A percentile compares a stretch with the other conserved stretches of the same genome.
These are phyloP conservation scores for Emiliania huxleyi DNA, from an alignment of 78 protist species.

Conservation along the genomic window DNA sequence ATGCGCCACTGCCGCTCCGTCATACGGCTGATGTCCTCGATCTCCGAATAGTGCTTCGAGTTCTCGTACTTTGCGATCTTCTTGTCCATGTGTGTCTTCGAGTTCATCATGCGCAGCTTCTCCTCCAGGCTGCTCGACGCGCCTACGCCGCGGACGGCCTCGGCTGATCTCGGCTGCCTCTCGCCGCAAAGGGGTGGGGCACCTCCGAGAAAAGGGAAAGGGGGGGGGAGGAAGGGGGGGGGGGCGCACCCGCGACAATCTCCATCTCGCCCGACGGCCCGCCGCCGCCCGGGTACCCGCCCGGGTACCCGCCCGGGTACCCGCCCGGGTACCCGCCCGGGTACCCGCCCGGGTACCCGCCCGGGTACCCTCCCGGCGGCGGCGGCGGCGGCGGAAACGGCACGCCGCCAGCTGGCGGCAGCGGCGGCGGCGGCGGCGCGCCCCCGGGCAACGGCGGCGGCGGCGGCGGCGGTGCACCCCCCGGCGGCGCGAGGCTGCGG, in stretches of 20 bases:
- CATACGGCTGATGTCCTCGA: background rate
- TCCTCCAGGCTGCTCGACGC: background rate
- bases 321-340: too few relatives aligned
- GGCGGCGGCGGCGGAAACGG: background rate
- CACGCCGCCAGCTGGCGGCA: background rate
- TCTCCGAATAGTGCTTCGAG: slow-evolving; percentile 3
- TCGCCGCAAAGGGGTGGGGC: too few relatives aligned
- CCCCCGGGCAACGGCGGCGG: background rate
- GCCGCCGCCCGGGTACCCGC: too few relatives aligned
- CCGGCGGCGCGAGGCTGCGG: background rate
- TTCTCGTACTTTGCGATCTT: background rate
- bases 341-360: too few relatives aligned
- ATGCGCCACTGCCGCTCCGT: slow-evolving; percentile 38
- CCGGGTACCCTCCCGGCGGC: background rate
- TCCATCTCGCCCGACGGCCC: too few relatives aligned
- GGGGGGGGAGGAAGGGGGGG: too few relatives aligned
- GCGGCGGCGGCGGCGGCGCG: background rate
- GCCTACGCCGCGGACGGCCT: too few relatives aligned
- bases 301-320: too few relatives aligned
- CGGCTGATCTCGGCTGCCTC: too few relatives aligned
- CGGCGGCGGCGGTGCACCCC: too few relatives aligned
- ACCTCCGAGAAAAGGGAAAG: too few relatives aligned
- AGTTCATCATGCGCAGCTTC: slow-evolving; percentile 12
- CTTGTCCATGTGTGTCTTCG: background rate
- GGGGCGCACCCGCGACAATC: too few relatives aligned